Evolutionary conservation across 106 monocot genomes (phyloP).

Genomic region (Triglochin maritima): DNA sequence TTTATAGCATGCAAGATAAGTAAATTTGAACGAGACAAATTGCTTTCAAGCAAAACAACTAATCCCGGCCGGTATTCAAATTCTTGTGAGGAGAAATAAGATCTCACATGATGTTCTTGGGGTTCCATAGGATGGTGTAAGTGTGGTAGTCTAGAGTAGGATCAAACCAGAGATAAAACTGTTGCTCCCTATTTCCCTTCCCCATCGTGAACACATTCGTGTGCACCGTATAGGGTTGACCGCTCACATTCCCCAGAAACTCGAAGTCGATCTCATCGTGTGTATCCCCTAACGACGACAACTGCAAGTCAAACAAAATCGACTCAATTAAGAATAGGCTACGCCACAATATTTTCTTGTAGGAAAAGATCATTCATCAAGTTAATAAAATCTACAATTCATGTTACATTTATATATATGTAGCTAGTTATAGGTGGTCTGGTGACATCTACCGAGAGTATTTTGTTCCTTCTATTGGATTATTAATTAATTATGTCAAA

Average conservation of each 20-base stretch:
- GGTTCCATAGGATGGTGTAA: constrained; percentile 10
- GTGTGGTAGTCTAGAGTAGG: background rate
- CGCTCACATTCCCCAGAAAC: constrained; percentile 10
- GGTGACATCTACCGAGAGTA: too few species aligned
- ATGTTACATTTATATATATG: too few species aligned
- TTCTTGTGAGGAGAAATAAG: too few species aligned
- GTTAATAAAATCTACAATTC: too few species aligned
- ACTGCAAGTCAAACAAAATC: constrained; percentile 1
- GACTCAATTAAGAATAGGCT: background rate
- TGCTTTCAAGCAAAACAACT: background rate
- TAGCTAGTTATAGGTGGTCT: too few species aligned
- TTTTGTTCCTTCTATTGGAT: too few species aligned
- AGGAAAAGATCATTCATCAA: too few species aligned
- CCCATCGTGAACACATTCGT: constrained; percentile 7
- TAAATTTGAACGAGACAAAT: too few species aligned
- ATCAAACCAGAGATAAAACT: constrained; percentile 8
- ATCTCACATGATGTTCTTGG: background rate
- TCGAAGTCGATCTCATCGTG: constrained; percentile 18
- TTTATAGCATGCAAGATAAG: too few species aligned
- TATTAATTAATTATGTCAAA: too few species aligned
- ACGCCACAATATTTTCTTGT: too few species aligned
- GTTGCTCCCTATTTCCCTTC: constrained; percentile 6
- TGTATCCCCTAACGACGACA: constrained; percentile 2
- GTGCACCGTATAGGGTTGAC: constrained; percentile 5
- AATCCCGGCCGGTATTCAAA: background rate